Base-by-base conservation (phyloP, 805 yeast genomes). In the Jamesozyma hellenica region DNA sequence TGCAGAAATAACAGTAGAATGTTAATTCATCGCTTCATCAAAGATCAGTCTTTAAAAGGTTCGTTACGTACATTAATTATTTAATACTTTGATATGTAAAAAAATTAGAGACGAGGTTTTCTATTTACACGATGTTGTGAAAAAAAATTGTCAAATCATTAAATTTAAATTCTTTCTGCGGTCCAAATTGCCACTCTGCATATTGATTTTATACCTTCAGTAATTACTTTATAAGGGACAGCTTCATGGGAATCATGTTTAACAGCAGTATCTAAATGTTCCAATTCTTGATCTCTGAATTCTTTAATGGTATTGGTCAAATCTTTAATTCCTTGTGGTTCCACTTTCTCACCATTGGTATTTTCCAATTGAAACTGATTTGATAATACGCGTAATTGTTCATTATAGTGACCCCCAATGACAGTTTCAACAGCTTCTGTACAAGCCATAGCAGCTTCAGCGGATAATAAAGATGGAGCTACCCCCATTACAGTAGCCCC, bases 361-460 rank as follows among this genome's bases (percentile, higher is more conserved):
- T 60, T 61, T 14, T 65, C 57, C 23, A 74, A 66, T 14, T 74
- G 71, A 53, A 71, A 84, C 44, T 80, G 82, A 47, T 77, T 79
- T 60, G 74, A 72, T 41, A 92, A 66, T 31, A 78, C 75, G 39
- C 98, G 69, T 48, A 92, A 66, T 60, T 92, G 98, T 45, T 78
- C 79, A 57, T 92, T 92, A 63, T 92, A 92, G 58, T 92, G 98
- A 1, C 84, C 83, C 2, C 98, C 98, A 58, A 92, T 92, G 5
- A 92, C 97, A 0, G 98, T 92, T 61, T 92, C 98, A 2, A 92
- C 97, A 0, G 97, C 97, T 44, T 88, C 97, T 0, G 98, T 92
- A 59, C 98, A 92, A 1, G 98, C 97, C 98, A 92, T 92, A 2
- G 98, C 97, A 2, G 95, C 96, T 57, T 90, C 96, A 54, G 86